These are phyloP conservation scores for Rhizopogon rudus DNA, from an alignment of 768 basidiomycete genomes.

Conservation along the genomic window DNA sequence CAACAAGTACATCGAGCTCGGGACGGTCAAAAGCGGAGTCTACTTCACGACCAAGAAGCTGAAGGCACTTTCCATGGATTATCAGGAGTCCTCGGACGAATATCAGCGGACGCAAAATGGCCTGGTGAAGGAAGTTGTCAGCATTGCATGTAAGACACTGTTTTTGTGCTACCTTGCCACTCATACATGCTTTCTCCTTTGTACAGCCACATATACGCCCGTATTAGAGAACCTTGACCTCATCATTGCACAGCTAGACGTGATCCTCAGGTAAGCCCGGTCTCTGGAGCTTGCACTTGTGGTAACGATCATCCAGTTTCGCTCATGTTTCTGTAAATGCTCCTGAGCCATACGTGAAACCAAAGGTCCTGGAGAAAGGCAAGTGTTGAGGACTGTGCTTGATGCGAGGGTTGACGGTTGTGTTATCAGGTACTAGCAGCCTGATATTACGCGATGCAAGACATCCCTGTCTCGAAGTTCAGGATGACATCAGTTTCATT, in stretches of 20 bases:
- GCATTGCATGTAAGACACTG: slow-evolving; percentile 71
- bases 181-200: not conserved
- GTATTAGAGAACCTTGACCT: slow-evolving; percentile 82
- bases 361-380: slow-evolving; percentile 76
- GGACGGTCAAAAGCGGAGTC: slow-evolving; percentile 79
- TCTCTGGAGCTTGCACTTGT: not conserved
- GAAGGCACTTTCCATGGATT: slow-evolving; percentile 68
- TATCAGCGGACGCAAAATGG: slow-evolving; percentile 76
- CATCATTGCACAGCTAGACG: slow-evolving; percentile 86
- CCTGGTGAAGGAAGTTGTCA: slow-evolving; percentile 89
- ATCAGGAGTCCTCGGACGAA: slow-evolving; percentile 55
- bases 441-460: slow-evolving; percentile 80
- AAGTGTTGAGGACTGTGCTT: slow-evolving; percentile 2
- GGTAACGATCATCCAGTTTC: slow-evolving; percentile 47
- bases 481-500: slow-evolving; percentile 94
- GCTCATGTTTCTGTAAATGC: slow-evolving; percentile 89
- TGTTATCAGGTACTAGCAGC: slow-evolving; percentile 63
- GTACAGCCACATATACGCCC: slow-evolving; percentile 84
- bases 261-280: slow-evolving; percentile 71
- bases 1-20: slow-evolving; percentile 76
- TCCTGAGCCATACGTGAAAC: slow-evolving; percentile 85
- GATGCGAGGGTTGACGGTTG: not conserved
- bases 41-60: slow-evolving; percentile 82
- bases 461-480: slow-evolving; percentile 95
- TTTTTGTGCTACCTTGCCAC: not conserved